Evolutionary conservation across 208 protist genomes (phyloP).

Genomic region (Acanthamoeba culbertsoni): DNA sequence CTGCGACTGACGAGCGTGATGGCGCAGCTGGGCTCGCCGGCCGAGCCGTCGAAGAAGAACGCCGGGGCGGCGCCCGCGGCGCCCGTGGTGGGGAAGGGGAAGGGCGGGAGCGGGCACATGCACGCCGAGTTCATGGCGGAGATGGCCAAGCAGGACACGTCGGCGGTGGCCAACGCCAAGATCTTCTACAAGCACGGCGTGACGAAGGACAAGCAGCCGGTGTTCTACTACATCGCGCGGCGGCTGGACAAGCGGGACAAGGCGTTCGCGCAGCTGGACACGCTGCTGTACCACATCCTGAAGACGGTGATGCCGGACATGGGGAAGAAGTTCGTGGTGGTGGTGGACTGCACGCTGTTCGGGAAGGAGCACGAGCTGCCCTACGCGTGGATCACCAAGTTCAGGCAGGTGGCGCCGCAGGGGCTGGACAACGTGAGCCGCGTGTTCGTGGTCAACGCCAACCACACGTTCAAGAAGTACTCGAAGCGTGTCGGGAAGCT

Average conservation of each 20-base stretch:
- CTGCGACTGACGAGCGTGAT: constrained; percentile 31
- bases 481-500: constrained; percentile 63
- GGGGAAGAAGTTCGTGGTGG: constrained; percentile 57
- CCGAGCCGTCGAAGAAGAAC: constrained; percentile 53
- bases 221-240: constrained; percentile 74
- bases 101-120: background rate
- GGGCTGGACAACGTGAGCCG: background rate
- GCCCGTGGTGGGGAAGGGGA: background rate
- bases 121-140: constrained; percentile 42
- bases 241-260: background rate
- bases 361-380: constrained; percentile 64
- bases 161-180: constrained; percentile 8
- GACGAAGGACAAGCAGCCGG: constrained; percentile 62
- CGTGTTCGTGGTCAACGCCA: constrained; percentile 61
- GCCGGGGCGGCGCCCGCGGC: background rate
- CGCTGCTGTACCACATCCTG: constrained; percentile 69
- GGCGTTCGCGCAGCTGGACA: background rate
- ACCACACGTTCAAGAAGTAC: constrained; percentile 69
- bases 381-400: constrained; percentile 70
- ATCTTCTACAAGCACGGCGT: constrained; percentile 70
- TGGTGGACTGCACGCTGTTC: constrained; percentile 70
- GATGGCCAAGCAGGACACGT: background rate
- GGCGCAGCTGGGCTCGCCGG: constrained; percentile 63
- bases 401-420: constrained; percentile 65
- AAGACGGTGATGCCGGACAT: constrained; percentile 65